phyloP scores from a whole-genome alignment of 1,284 basidiomycete genomes.

The Xerocomus amazonicus region DNA sequence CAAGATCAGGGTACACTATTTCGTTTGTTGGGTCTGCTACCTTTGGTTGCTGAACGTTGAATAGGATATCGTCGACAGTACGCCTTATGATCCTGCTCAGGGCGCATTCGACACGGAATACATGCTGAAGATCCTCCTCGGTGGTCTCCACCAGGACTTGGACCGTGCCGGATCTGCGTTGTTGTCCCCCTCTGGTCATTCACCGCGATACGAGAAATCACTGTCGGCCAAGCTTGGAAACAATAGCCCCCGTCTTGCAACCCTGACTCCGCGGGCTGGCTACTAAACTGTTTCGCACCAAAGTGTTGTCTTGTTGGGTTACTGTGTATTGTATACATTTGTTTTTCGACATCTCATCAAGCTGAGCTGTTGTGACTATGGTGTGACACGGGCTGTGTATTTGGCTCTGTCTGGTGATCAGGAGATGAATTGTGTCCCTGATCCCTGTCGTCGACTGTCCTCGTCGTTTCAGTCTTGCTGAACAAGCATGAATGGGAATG shows the following conservation, averaged over 20 bases:
- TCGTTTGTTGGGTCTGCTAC: neutral
- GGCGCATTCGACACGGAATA: conserved; percentile 36
- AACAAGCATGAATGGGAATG: too few species aligned
- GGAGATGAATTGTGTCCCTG: too few species aligned
- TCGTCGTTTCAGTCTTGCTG: too few species aligned
- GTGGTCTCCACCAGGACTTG: conserved; percentile 33
- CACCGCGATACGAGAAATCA: conserved; percentile 14
- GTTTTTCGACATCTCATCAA: too few species aligned
- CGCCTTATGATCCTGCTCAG: conserved; percentile 35
- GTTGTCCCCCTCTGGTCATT: conserved; percentile 4
- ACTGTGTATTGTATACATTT: neutral
- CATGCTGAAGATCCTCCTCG: conserved; percentile 45
- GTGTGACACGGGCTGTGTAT: too few species aligned
- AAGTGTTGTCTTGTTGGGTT: neutral
- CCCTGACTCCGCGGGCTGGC: conserved; percentile 10
- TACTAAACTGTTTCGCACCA: conserved; percentile 9
- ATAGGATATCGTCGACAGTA: conserved; percentile 48
- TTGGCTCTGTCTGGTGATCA: too few species aligned
- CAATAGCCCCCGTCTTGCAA: conserved; percentile 14
- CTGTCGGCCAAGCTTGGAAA: conserved; percentile 9
- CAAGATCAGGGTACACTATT: conserved; percentile 36
- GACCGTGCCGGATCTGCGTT: conserved; percentile 14
- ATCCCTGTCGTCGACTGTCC: too few species aligned
- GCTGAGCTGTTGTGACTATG: too few species aligned
- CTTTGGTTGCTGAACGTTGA: conserved; percentile 8